Evolutionary conservation across 441 rosid genomes (phyloP).

Genomic region (Theobroma grandiflorum): DNA sequence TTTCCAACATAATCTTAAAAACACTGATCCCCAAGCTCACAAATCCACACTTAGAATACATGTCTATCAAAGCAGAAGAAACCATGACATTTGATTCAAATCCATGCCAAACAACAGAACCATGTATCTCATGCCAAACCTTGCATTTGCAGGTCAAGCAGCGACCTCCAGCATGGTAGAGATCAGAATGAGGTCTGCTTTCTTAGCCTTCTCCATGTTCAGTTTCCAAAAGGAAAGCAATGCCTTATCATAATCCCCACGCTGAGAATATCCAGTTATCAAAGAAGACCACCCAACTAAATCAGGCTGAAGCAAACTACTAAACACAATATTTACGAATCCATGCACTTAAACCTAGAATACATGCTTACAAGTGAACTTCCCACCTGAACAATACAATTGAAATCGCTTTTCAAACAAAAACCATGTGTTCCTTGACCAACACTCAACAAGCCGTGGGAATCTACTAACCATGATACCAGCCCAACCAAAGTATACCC

Average conservation of each 20-base stretch:
- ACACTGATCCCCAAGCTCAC: constrained; percentile 53
- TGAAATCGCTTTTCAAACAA: constrained; percentile 68
- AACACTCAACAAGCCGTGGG: constrained; percentile 38
- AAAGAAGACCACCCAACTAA: constrained; percentile 81
- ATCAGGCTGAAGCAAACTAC: constrained; percentile 60
- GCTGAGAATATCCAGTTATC: constrained; percentile 70
- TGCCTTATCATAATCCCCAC: constrained; percentile 64
- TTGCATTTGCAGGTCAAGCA: constrained; percentile 57
- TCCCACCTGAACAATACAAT: constrained; percentile 60
- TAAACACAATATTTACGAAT: constrained; percentile 64
- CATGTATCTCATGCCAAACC: constrained; percentile 66
- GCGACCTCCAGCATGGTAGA: constrained; percentile 62
- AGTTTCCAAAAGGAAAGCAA: constrained; percentile 54
- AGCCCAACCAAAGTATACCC: constrained; percentile 77
- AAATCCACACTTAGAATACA: constrained; percentile 86
- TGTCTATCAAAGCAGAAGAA: constrained; percentile 73
- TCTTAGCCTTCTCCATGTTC: constrained; percentile 50
- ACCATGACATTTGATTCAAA: constrained; percentile 62
- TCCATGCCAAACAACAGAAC: constrained; percentile 65
- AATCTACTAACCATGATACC: constrained; percentile 55
- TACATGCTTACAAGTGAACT: constrained; percentile 77
- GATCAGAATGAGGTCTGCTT: constrained; percentile 64
- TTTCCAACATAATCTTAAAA: constrained; percentile 51
- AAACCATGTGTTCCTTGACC: constrained; percentile 75
- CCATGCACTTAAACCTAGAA: constrained; percentile 62